phyloP scores from a whole-genome alignment of 2,329 filamentous ascomycete genomes.

The Botrytis paeoniae region DNA sequence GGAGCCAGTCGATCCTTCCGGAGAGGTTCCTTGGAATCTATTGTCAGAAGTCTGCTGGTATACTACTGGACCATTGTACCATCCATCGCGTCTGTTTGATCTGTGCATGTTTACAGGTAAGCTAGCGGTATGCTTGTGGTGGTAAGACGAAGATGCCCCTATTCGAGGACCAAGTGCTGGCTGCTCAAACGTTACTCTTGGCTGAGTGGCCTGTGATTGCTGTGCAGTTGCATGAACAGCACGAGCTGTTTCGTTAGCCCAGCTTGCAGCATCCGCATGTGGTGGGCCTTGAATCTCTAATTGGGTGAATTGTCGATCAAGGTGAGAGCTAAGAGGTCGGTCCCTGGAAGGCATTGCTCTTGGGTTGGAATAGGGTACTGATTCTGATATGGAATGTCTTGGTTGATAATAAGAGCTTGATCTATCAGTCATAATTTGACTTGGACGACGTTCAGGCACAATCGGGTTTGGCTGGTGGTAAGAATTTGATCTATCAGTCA shows the following conservation, averaged over 20 bases:
- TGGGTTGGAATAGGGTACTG: background rate
- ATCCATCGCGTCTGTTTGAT: conserved; percentile 65
- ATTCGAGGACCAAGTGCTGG: conserved; percentile 43
- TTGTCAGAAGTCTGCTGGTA: conserved; percentile 30
- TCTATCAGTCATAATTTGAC: background rate
- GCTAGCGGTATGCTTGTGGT: conserved; percentile 57
- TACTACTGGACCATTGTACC: conserved; percentile 61
- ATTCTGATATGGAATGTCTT: conserved; percentile 13
- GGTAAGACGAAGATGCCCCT: conserved; percentile 31
- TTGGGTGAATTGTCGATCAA: conserved; percentile 65
- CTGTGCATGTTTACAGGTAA: conserved; percentile 56
- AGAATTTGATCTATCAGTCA: conserved; percentile 39
- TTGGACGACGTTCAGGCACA: conserved; percentile 35
- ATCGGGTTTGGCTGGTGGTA: conserved; percentile 22
- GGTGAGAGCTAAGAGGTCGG: conserved; percentile 47
- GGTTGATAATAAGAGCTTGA: conserved; percentile 40
- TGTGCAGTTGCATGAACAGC: conserved; percentile 56
- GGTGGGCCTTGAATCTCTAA: conserved; percentile 59
- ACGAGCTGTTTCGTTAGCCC: conserved; percentile 56
- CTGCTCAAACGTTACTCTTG: conserved; percentile 54
- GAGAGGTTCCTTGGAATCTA: conserved; percentile 47
- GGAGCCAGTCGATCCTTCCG: conserved; percentile 54
- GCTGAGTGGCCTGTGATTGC: conserved; percentile 44
- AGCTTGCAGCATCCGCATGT: conserved; percentile 52
- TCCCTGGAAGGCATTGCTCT: conserved; percentile 41